Conservation (phyloP, 108 stramenopile genomes). For the Nitzschia sp. region DNA sequence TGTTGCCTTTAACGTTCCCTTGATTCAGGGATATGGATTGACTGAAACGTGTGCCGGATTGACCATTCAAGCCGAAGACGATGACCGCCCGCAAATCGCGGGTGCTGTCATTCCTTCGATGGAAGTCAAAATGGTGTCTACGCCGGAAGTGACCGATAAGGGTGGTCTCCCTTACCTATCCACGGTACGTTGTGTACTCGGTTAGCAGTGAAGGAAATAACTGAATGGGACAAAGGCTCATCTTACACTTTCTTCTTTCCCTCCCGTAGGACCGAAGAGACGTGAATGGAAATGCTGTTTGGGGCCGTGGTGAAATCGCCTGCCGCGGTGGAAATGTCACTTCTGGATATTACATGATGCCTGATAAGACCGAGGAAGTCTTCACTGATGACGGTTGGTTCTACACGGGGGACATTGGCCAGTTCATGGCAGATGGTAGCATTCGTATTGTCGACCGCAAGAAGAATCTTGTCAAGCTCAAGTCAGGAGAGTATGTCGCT, state of each 20-base stretch:
- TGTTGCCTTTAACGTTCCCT: conserved; percentile 74
- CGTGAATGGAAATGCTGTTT: conserved; percentile 71
- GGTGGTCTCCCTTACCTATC: conserved; percentile 72
- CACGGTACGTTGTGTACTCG: conserved; percentile 20
- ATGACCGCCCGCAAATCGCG: conserved; percentile 73
- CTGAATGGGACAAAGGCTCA: not conserved
- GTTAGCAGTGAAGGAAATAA: not conserved
- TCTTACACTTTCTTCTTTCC: not conserved
- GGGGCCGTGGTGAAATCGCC: conserved; percentile 80
- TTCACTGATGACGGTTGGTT: conserved; percentile 83
- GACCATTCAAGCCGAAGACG: conserved; percentile 68
- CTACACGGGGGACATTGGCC: conserved; percentile 90
- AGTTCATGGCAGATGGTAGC: conserved; percentile 81
- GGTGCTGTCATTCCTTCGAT: conserved; percentile 72
- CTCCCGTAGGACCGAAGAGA: conserved; percentile 47
- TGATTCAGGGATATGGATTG: conserved; percentile 88
- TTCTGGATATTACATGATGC: conserved; percentile 86
- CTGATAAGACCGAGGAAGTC: conserved; percentile 80
- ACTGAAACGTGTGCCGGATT: conserved; percentile 87
- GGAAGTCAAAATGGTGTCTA: conserved; percentile 79
- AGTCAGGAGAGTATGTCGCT: conserved; percentile 92
- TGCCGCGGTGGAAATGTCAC: conserved; percentile 69
- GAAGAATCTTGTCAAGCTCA: conserved; percentile 95
- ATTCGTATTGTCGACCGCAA: conserved; percentile 87
- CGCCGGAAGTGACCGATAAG: conserved; percentile 82